These are phyloP conservation scores for Arachnopeziza araneosa DNA, from an alignment of 2,329 filamentous ascomycete genomes.

Conservation along the genomic window DNA sequence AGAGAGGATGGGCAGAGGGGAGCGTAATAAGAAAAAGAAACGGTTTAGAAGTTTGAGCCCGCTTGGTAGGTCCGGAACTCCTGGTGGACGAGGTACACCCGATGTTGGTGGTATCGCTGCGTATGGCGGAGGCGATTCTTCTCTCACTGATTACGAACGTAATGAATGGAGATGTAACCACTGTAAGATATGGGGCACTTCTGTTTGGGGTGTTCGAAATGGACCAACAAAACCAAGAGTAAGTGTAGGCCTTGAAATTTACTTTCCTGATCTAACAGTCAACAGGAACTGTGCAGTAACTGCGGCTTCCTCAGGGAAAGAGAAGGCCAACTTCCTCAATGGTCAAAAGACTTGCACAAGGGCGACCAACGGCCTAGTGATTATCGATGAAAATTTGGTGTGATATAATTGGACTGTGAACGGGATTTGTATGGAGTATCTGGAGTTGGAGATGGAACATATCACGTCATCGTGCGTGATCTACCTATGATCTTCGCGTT, in stretches of 20 bases:
- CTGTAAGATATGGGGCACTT: slow-evolving; percentile 80
- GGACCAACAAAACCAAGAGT: slow-evolving; percentile 80
- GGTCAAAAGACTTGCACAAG: slow-evolving; percentile 64
- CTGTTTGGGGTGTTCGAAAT: slow-evolving; percentile 92
- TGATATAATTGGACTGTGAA: neutral
- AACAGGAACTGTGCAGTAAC: slow-evolving; percentile 77
- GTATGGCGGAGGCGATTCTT: slow-evolving; percentile 47
- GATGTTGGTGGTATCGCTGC: slow-evolving; percentile 68
- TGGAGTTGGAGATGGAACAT: slow-evolving; percentile 12
- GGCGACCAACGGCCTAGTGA: slow-evolving; percentile 25
- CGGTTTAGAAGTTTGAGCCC: slow-evolving; percentile 87
- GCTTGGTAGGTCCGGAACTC: slow-evolving; percentile 60
- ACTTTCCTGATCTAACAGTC: neutral
- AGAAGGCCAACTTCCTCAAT: slow-evolving; percentile 74
- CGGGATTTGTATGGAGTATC: slow-evolving; percentile 6
- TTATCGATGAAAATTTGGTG: slow-evolving; percentile 24
- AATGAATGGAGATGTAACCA: slow-evolving; percentile 82
- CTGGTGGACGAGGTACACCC: slow-evolving; percentile 71
- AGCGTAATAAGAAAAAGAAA: slow-evolving; percentile 92
- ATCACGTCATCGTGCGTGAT: neutral
- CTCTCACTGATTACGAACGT: slow-evolving; percentile 72
- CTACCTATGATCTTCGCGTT: neutral
- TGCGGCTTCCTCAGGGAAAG: slow-evolving; percentile 87
- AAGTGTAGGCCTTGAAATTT: slow-evolving; percentile 34
- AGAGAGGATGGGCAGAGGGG: slow-evolving; percentile 84